A percentile compares a stretch with the other conserved stretches of the same genome.
phyloP scores from a whole-genome alignment of 306 rosid species.

The Quercus robur region DNA sequence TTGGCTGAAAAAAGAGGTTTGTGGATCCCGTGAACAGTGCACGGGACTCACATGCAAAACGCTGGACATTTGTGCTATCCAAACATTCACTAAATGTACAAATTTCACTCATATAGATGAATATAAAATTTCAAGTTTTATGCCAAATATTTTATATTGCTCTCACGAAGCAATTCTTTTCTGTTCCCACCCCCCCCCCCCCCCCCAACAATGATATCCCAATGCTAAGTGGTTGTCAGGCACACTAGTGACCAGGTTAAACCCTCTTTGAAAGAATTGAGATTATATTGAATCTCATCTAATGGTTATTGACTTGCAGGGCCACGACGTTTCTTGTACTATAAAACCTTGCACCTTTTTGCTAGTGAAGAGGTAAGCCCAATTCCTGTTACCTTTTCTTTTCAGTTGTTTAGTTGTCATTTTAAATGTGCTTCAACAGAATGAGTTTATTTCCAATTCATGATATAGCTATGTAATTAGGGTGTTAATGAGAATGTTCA shows the following conservation, averaged over 20 bases:
- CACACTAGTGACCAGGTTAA: background rate
- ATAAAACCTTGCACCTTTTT: constrained; percentile 68
- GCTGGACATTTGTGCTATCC: no score
- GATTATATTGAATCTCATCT: constrained; percentile 2
- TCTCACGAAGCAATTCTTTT: background rate
- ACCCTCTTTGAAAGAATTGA: constrained; percentile 7
- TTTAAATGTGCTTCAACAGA: background rate
- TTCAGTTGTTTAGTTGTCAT: constrained; percentile 4
- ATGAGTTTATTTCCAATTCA: background rate
- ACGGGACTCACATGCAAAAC: no score
- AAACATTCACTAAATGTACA: background rate
- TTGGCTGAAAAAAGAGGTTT: no score
- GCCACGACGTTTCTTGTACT: constrained; percentile 70
- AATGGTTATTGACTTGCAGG: constrained; percentile 42
- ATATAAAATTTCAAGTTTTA: background rate
- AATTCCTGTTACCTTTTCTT: background rate
- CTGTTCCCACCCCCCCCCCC: background rate
- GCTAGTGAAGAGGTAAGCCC: constrained; percentile 75
- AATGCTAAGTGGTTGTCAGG: constrained; percentile 3
- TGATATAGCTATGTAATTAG: background rate
- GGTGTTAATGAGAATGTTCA: background rate
- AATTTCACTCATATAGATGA: background rate
- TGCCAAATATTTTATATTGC: background rate
- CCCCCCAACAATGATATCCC: background rate
- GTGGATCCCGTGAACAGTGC: no score